Conservation (phyloP, 1,139 yeast genomes). For the Saccharomycopsis crataegensis region DNA sequence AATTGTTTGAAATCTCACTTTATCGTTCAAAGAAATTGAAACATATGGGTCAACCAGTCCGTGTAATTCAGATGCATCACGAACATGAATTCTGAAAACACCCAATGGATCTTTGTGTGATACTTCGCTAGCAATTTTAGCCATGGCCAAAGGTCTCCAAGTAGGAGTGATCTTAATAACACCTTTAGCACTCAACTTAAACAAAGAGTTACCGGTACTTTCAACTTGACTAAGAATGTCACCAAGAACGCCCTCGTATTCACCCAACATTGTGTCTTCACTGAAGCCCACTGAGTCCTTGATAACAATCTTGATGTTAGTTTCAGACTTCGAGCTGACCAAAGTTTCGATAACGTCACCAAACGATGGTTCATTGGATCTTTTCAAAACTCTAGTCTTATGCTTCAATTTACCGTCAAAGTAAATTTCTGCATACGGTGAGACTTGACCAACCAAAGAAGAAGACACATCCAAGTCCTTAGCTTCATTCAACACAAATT, state of each 20-base stretch:
- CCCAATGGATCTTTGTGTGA: slow-evolving; percentile 48
- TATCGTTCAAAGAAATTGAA: slow-evolving; percentile 49
- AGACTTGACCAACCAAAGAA: slow-evolving; percentile 62
- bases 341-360: slow-evolving; percentile 55
- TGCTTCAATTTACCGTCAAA: slow-evolving; percentile 48
- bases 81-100: slow-evolving; percentile 51
- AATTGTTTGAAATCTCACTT: slow-evolving; percentile 46
- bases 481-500: slow-evolving; percentile 65
- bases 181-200: slow-evolving; percentile 45
- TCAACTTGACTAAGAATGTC: slow-evolving; percentile 47
- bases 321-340: slow-evolving; percentile 49
- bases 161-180: slow-evolving; percentile 44
- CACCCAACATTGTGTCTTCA: slow-evolving; percentile 43
- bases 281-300: slow-evolving; percentile 44
- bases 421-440: slow-evolving; percentile 63
- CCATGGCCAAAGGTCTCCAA: slow-evolving; percentile 68
- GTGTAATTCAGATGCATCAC: slow-evolving; percentile 46
- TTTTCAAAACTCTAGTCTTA: slow-evolving; percentile 52
- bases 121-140: slow-evolving; percentile 40
- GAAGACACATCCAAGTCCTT: slow-evolving; percentile 56
- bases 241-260: slow-evolving; percentile 46
- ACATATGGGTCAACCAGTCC: slow-evolving; percentile 74
- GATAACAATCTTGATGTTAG: slow-evolving; percentile 46
- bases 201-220: slow-evolving; percentile 43
- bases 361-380: slow-evolving; percentile 68